Evolutionary conservation across 1,284 basidiomycete genomes (phyloP).

Genomic region (Heterobasidion parviporum): DNA sequence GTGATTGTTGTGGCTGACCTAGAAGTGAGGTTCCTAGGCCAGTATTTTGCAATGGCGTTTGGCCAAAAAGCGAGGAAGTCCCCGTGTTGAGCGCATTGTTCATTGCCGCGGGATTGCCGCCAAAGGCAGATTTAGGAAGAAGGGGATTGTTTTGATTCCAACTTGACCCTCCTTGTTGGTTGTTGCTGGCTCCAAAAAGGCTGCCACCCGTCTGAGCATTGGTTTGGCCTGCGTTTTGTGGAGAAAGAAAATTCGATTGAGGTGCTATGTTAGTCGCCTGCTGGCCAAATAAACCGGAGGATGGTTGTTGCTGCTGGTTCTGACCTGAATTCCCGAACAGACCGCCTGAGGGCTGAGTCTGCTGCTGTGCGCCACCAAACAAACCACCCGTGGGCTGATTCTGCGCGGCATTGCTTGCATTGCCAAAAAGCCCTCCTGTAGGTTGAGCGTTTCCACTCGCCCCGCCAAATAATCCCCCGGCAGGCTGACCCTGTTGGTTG

Average conservation of each 20-base stretch:
- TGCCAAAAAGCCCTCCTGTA: background rate
- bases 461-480: background rate
- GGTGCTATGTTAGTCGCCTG: slow-evolving; percentile 8
- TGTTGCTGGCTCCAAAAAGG: slow-evolving; percentile 11
- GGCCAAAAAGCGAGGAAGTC: slow-evolving; percentile 8
- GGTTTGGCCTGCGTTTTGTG: slow-evolving; percentile 10
- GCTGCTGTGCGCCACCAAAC: slow-evolving; percentile 26
- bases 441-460: background rate
- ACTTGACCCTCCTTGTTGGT: background rate
- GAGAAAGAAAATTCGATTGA: background rate
- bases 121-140: slow-evolving; percentile 9
- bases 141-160: slow-evolving; percentile 10
- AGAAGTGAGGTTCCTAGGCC: slow-evolving; percentile 5
- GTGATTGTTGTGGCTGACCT: slow-evolving; percentile 6
- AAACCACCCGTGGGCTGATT: slow-evolving; percentile 8
- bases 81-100: background rate
- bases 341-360: slow-evolving; percentile 11
- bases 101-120: background rate
- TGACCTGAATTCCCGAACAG: slow-evolving; percentile 15
- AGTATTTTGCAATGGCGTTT: slow-evolving; percentile 8
- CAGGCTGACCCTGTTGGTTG: slow-evolving; percentile 3
- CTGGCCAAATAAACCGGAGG: slow-evolving; percentile 23
- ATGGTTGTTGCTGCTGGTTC: slow-evolving; percentile 12
- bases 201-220: slow-evolving; percentile 9
- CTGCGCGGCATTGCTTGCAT: background rate